Evolutionary conservation across 2,329 filamentous ascomycete species (phyloP).

Genomic region (Trichoderma sp.): DNA sequence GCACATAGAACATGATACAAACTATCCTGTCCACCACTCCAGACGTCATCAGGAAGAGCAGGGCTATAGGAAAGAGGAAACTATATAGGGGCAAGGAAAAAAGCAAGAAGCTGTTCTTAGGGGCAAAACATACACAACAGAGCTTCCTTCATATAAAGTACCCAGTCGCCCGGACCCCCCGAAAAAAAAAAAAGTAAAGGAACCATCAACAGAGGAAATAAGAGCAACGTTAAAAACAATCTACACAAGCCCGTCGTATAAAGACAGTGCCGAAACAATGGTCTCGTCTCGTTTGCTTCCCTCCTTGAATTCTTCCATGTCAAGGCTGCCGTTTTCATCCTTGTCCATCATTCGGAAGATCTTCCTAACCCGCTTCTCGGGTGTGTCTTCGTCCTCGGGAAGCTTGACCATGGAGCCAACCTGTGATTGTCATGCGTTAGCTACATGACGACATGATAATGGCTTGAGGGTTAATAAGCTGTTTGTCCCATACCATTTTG

Average conservation of each 20-base stretch:
- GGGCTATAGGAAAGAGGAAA: not conserved
- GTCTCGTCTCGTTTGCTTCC: conserved; percentile 98
- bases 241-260: conserved; percentile 93
- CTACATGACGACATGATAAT: not conserved
- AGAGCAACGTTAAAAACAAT: not conserved
- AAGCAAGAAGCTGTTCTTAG: not conserved
- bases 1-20: not conserved
- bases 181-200: not conserved
- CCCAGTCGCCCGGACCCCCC: conserved; percentile 8
- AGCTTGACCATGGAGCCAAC: conserved; percentile 99
- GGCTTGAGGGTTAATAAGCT: not conserved
- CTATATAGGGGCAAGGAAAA: not conserved
- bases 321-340: conserved; percentile 95
- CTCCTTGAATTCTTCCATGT: conserved; percentile 98
- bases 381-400: conserved; percentile 97
- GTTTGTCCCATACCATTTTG: conserved; percentile 74
- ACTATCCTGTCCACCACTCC: conserved; percentile 7
- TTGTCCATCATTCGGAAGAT: conserved; percentile 99
- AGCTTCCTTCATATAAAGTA: conserved; percentile 13
- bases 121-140: conserved; percentile 7
- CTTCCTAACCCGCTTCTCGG: conserved; percentile 95
- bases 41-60: not conserved
- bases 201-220: conserved; percentile 5
- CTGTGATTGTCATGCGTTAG: conserved; percentile 43
- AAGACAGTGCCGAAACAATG: conserved; percentile 91